phyloP scores from a whole-genome alignment of 2,329 filamentous ascomycete genomes.

The Fusarium denticulatum region DNA sequence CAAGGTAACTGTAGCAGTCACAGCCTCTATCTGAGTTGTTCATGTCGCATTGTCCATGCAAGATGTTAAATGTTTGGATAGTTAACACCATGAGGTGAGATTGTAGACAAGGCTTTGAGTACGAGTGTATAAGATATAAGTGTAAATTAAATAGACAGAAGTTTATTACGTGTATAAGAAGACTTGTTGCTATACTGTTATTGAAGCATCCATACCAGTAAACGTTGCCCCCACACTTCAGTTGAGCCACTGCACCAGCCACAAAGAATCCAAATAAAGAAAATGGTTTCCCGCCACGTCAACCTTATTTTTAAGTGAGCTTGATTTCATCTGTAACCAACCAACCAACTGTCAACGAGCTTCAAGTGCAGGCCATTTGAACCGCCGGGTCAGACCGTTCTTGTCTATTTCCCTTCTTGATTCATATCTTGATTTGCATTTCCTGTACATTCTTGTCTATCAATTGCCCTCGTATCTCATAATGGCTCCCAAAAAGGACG shows the following conservation, averaged over 20 bases:
- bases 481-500: constrained; percentile 39
- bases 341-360: constrained; percentile 37
- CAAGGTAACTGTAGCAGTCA: neutral
- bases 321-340: constrained; percentile 30
- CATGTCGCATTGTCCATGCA: neutral
- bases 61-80: neutral
- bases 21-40: neutral
- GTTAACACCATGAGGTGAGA: neutral
- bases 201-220: neutral
- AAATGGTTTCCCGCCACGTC: constrained; percentile 34
- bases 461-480: neutral
- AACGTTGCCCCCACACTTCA: constrained; percentile 3
- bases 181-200: neutral
- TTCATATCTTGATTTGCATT: neutral
- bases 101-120: neutral
- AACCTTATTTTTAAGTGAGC: constrained; percentile 20
- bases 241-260: constrained; percentile 39
- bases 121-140: neutral
- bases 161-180: neutral
- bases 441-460: constrained; percentile 16
- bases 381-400: constrained; percentile 14
- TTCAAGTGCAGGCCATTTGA: constrained; percentile 49
- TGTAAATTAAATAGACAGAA: neutral
- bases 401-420: neutral
- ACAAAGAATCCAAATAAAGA: constrained; percentile 24